Evolutionary conservation across 2,329 filamentous ascomycete genomes (phyloP).

Genomic region (Clonostachys rosea): DNA sequence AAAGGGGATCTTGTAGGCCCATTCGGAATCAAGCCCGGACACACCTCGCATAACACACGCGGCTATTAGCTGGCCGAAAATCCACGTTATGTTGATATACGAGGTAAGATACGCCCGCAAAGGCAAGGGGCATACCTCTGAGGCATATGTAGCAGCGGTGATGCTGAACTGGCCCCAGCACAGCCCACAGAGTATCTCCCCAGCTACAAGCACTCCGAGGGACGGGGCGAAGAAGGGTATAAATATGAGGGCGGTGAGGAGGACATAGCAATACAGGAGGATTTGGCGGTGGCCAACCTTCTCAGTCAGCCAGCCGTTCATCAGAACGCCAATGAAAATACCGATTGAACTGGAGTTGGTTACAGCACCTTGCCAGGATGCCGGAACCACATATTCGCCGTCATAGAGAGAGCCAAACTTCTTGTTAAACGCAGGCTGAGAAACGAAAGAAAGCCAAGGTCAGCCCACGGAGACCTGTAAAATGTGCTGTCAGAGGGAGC

Average conservation of each 20-base stretch:
- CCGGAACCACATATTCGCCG: slow-evolving; percentile 32
- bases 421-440: no score
- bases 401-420: slow-evolving; percentile 2
- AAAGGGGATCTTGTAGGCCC: slow-evolving; percentile 36
- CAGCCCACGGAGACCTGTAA: no score
- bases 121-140: slow-evolving; percentile 38
- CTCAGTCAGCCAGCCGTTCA: slow-evolving; percentile 34
- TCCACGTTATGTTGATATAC: slow-evolving; percentile 22
- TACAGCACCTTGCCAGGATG: slow-evolving; percentile 44
- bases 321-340: slow-evolving; percentile 40
- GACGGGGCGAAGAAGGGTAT: slow-evolving; percentile 23
- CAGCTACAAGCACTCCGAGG: slow-evolving; percentile 33
- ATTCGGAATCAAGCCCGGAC: slow-evolving; percentile 23
- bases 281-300: slow-evolving; percentile 28
- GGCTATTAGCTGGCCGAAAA: slow-evolving; percentile 30
- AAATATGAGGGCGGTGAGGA: slow-evolving; percentile 21
- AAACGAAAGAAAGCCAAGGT: no score
- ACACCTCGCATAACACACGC: slow-evolving; percentile 30
- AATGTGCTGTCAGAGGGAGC: no score
- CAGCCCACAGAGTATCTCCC: slow-evolving; percentile 38
- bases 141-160: slow-evolving; percentile 37
- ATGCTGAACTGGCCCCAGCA: slow-evolving; percentile 42
- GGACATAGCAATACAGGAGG: slow-evolving; percentile 16
- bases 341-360: slow-evolving; percentile 33
- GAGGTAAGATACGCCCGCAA: slow-evolving; percentile 41